phyloP scores from a whole-genome alignment of 257 asterid genomes.

The Agastache rugosa region DNA sequence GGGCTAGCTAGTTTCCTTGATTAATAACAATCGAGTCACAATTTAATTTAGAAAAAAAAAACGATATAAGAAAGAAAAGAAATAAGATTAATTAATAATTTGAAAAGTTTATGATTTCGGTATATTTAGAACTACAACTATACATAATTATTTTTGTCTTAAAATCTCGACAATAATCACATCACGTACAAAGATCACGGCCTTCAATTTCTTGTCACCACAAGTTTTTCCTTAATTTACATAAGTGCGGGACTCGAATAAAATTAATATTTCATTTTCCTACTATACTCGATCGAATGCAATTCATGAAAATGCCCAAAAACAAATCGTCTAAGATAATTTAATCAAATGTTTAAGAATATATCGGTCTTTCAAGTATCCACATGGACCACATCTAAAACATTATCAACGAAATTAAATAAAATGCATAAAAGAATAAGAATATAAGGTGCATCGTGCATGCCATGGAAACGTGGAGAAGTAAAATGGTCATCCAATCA shows the following conservation, averaged over 20 bases:
- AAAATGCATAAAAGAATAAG: background rate
- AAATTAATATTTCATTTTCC: background rate
- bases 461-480: background rate
- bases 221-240: too few relatives aligned
- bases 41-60: too few relatives aligned
- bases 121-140: too few relatives aligned
- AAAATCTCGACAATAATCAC: too few relatives aligned
- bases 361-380: conserved; percentile 10
- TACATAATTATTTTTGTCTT: too few relatives aligned
- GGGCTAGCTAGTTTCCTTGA: too few relatives aligned
- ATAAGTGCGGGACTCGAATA: background rate
- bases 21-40: too few relatives aligned
- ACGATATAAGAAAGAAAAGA: too few relatives aligned
- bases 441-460: conserved; percentile 14
- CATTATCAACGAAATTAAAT: conserved; percentile 19
- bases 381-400: conserved; percentile 9
- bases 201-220: background rate
- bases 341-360: conserved; percentile 30
- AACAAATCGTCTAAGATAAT: conserved; percentile 7
- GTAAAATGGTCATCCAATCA: background rate
- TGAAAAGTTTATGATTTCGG: too few relatives aligned
- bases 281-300: background rate
- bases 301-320: background rate
- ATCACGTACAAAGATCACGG: too few relatives aligned
- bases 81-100: too few relatives aligned